Evolutionary conservation across 2,329 filamentous ascomycete species (phyloP).

Genomic region (Thermothelomyces thermophilus): DNA sequence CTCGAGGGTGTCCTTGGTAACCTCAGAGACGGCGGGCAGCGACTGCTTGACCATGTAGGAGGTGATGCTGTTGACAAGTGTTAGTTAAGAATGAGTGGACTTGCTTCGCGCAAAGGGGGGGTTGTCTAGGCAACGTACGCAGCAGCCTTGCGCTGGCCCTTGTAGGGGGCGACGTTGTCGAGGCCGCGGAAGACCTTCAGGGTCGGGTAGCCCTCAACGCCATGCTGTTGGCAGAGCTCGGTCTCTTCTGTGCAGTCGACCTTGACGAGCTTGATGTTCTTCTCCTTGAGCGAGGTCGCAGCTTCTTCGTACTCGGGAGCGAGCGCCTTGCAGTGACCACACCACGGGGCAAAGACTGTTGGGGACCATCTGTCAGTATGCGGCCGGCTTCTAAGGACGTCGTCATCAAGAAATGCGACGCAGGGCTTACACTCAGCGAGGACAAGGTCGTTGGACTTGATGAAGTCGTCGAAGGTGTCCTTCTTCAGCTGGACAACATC

Average conservation of each 20-base stretch:
- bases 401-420: neutral
- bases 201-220: slow-evolving; percentile 96
- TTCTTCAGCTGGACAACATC: slow-evolving; percentile 81
- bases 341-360: slow-evolving; percentile 90
- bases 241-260: slow-evolving; percentile 92
- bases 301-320: slow-evolving; percentile 87
- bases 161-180: slow-evolving; percentile 76
- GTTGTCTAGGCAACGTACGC: slow-evolving; percentile 48
- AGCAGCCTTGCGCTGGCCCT: slow-evolving; percentile 81
- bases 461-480: slow-evolving; percentile 80
- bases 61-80: slow-evolving; percentile 46
- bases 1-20: slow-evolving; percentile 75
- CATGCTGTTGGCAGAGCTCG: slow-evolving; percentile 82
- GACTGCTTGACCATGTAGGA: slow-evolving; percentile 98
- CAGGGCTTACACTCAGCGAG: slow-evolving; percentile 76
- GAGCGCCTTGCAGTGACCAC: slow-evolving; percentile 97
- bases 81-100: neutral
- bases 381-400: slow-evolving; percentile 14
- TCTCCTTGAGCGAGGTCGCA: slow-evolving; percentile 77
- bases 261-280: slow-evolving; percentile 79
- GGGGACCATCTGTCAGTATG: slow-evolving; percentile 7
- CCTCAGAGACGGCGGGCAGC: slow-evolving; percentile 79
- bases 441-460: slow-evolving; percentile 79
- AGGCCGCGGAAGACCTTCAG: slow-evolving; percentile 96
- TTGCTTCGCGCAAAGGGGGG: neutral